A percentile compares a stretch with the other conserved stretches of the same genome.
These are phyloP conservation scores for Sphaerobolus stellatus DNA, from an alignment of 1,284 basidiomycete species.

Conservation along the genomic window DNA sequence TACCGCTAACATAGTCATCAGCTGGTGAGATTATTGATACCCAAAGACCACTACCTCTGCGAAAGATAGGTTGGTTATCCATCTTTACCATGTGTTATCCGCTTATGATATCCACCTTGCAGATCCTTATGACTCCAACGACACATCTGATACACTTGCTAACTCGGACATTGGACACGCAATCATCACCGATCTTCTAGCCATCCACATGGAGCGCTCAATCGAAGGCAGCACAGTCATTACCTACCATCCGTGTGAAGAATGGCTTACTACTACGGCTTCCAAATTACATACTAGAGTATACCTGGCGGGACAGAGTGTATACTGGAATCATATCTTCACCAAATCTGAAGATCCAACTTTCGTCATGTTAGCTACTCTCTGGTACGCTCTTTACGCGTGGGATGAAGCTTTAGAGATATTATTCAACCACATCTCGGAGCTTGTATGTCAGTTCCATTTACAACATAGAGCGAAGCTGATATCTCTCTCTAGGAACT, in stretches of 20 bases:
- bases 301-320: constrained; percentile 9
- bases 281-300: constrained; percentile 8
- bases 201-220: constrained; percentile 12
- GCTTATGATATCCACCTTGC: not conserved
- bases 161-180: not conserved
- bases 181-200: constrained; percentile 11
- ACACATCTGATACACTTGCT: not conserved
- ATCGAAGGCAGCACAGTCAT: constrained; percentile 11
- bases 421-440: constrained; percentile 9
- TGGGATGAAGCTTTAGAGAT: constrained; percentile 16
- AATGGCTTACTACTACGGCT: constrained; percentile 10
- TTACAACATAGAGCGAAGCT: no score
- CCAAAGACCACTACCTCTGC: constrained; percentile 9
- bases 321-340: constrained; percentile 16
- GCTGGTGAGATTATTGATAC: constrained; percentile 12
- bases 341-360: constrained; percentile 11
- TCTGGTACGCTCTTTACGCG: constrained; percentile 16
- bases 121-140: not conserved
- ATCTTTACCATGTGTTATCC: no score
- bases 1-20: not conserved
- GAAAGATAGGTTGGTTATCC: not conserved
- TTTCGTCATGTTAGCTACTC: constrained; percentile 10
- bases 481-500: constrained; percentile 3
- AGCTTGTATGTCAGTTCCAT: constrained; percentile 4
- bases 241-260: constrained; percentile 10